Percentiles rank a stretch among this genome's conserved stretches.
These are phyloP conservation scores for Tremella fuciformis DNA, from an alignment of 768 basidiomycete genomes.

Conservation along the genomic window DNA sequence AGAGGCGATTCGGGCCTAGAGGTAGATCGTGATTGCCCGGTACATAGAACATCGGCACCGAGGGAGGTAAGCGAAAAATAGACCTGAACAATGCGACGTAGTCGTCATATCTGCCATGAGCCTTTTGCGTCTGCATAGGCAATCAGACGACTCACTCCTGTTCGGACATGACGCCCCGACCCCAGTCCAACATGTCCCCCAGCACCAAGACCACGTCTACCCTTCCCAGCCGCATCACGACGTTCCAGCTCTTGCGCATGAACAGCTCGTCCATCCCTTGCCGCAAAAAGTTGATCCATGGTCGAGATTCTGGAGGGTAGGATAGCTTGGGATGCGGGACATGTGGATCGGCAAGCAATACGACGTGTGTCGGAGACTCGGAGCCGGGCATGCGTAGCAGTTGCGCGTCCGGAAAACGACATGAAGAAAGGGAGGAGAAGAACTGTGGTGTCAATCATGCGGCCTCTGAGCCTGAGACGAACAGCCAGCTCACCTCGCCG, in stretches of 20 bases:
- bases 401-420: constrained; percentile 42
- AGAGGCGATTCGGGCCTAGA: constrained; percentile 56
- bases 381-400: constrained; percentile 26
- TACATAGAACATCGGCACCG: constrained; percentile 65
- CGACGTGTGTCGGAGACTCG: constrained; percentile 58
- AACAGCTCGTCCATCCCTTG: constrained; percentile 74
- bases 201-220: constrained; percentile 77
- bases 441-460: constrained; percentile 29
- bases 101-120: constrained; percentile 63
- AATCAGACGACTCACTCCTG: constrained; percentile 61
- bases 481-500: constrained; percentile 52
- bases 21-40: constrained; percentile 90
- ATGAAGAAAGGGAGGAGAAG: constrained; percentile 45
- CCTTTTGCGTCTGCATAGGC: neutral
- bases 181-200: constrained; percentile 91
- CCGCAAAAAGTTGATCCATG: constrained; percentile 61
- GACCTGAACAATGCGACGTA: constrained; percentile 67
- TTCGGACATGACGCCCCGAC: constrained; percentile 63
- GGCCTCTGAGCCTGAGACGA: neutral
- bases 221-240: constrained; percentile 57
- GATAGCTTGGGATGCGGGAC: constrained; percentile 68
- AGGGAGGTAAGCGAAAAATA: constrained; percentile 62
- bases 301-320: constrained; percentile 61
- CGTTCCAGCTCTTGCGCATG: constrained; percentile 79
- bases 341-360: constrained; percentile 87